Conservation (phyloP, 106 monocot genomes). For the Posidonia australis region DNA sequence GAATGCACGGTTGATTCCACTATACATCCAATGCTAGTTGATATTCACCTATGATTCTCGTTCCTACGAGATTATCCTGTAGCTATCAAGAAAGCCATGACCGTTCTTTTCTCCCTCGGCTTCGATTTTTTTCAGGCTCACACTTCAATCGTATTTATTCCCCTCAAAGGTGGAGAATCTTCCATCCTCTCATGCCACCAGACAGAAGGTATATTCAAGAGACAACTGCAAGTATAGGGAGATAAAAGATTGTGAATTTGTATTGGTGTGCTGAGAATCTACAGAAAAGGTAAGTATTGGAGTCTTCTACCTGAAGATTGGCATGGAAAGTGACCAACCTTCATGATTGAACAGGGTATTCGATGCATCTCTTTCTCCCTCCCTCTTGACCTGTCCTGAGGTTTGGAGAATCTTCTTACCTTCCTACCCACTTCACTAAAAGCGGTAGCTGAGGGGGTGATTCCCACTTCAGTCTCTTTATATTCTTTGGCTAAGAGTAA, state of each 20-base stretch:
- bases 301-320: conserved; percentile 61
- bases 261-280: conserved; percentile 31
- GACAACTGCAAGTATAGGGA: not conserved
- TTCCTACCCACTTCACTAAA: conserved; percentile 84
- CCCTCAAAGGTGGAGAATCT: conserved; percentile 10
- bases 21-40: too few species aligned
- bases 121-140: too few species aligned
- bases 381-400: conserved; percentile 1
- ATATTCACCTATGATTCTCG: too few species aligned
- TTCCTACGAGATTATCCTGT: too few species aligned
- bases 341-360: conserved; percentile 44
- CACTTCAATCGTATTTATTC: too few species aligned
- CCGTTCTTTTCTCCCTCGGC: too few species aligned
- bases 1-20: too few species aligned
- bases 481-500: conserved; percentile 32
- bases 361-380: conserved; percentile 30
- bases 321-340: conserved; percentile 59
- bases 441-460: conserved; percentile 40
- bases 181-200: conserved; percentile 19
- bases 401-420: conserved; percentile 59
- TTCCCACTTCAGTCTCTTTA: conserved; percentile 31
- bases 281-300: conserved; percentile 56
- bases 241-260: not conserved
- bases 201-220: conserved; percentile 86
- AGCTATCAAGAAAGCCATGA: too few species aligned